Base-by-base conservation (phyloP, 2,329 filamentous ascomycete genomes). In the Fusarium nygamai region DNA sequence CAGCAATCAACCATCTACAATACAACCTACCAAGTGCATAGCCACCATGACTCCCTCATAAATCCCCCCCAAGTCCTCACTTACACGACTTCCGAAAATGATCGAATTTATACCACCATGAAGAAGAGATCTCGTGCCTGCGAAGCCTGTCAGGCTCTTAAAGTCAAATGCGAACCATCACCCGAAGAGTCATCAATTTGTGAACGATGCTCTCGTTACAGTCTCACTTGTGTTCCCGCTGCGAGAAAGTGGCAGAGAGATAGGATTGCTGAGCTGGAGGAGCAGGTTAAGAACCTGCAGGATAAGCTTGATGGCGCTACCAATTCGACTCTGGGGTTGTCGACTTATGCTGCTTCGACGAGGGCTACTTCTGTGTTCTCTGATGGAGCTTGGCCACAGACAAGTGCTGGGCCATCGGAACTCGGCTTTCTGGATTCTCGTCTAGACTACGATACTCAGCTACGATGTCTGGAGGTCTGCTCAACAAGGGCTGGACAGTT, bases 121-220 rank as follows among this genome's bases (percentile, higher is more conserved):
- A 56, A 34, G 33, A 73, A 73, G 48, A 70, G 71, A 61, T 70
- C 53, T 50, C 71, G 70, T 20, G 71, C 71, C 34, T 73, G 71
- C 43, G 71, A 73, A 61, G 66, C 69, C 47, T 73, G 71, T 6
- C 70, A 73, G 39, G 61, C 65, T 27, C 65, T 73, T 33, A 73
- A 73, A 51, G 58, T 73, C 57, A 73, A 70, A 43, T 73, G 71
- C 61, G 66, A 73, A 5, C 66, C 39, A n/a, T 61, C 60, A 1
- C 14, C 64, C 2, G 38, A 38, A 16, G 53, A 59, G 17, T 33
- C 36, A 29, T 57, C 57, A 5, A 24, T 54, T 20, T 73, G 71
- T 59, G 70, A 70, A 24, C 57, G 71, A 48, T 73, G 71, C 16
- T 50, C 43, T 24, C 70, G 71, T 19, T 53, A 51, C 24, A 62